phyloP scores from a whole-genome alignment of 139 green algal species.

The Closterium sp. region DNA sequence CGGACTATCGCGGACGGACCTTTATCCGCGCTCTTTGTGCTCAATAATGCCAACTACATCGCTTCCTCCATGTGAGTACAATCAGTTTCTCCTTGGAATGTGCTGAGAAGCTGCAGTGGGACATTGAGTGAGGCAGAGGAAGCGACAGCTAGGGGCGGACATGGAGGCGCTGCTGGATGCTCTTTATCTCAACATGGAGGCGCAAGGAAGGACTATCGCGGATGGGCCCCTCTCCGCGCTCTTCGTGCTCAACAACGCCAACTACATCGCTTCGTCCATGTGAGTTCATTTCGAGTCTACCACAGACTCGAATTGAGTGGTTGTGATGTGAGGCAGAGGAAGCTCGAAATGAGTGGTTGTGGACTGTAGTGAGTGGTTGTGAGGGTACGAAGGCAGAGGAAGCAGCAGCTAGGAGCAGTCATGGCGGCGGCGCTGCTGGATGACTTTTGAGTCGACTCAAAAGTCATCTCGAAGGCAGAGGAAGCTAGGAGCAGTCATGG shows the following conservation, averaged over 20 bases:
- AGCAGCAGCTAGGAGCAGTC: neutral
- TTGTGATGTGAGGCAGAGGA: neutral
- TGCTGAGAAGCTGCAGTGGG: neutral
- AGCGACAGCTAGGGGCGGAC: neutral
- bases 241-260: neutral
- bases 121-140: neutral
- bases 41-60: neutral
- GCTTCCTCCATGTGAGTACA: neutral
- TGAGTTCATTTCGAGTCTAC: too few relatives aligned
- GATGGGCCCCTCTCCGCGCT: neutral
- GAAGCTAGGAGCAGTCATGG: too few relatives aligned
- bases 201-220: neutral
- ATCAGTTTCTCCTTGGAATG: too few relatives aligned
- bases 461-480: neutral
- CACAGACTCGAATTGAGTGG: neutral
- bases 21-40: neutral
- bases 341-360: neutral
- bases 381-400: neutral
- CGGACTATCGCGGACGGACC: neutral
- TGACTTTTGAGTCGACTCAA: too few relatives aligned
- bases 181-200: neutral
- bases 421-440: neutral
- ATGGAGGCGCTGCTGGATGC: neutral
- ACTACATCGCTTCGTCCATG: neutral
- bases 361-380: neutral